Evolutionary conservation across 2,329 filamentous ascomycete genomes (phyloP).

Genomic region (Knoxdaviesia capensis): DNA sequence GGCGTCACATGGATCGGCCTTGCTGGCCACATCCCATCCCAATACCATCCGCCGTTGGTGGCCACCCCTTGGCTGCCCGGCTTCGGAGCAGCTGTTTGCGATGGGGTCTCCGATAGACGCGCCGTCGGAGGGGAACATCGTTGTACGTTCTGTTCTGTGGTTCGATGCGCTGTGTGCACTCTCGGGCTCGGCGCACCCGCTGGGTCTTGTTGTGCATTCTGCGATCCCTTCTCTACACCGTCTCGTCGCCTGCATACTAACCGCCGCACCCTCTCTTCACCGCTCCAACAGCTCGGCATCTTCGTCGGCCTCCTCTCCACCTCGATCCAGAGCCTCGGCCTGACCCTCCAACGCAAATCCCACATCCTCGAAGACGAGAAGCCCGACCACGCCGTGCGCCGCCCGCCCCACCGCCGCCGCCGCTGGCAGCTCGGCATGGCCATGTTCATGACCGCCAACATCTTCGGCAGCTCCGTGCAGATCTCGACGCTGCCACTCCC

Average conservation of each 20-base stretch:
- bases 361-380: conserved; percentile 97
- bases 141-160: conserved; percentile 44
- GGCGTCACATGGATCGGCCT: no score
- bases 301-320: conserved; percentile 85
- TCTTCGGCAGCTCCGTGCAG: conserved; percentile 88
- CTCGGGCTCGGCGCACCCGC: no score
- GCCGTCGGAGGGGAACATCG: conserved; percentile 59
- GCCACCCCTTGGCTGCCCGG: no score
- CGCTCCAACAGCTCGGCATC: conserved; percentile 55
- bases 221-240: not conserved
- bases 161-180: no score
- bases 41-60: no score
- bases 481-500: conserved; percentile 90
- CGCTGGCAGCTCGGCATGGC: conserved; percentile 96
- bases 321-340: conserved; percentile 80
- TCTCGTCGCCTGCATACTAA: not conserved
- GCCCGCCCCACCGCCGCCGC: conserved; percentile 74
- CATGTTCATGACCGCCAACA: conserved; percentile 89
- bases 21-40: no score
- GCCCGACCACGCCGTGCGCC: conserved; percentile 51
- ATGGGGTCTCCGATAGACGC: conserved; percentile 31
- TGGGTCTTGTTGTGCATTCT: no score
- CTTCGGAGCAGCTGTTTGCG: no score
- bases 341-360: conserved; percentile 93
- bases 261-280: conserved; percentile 7